These are phyloP conservation scores for Ascosphaera pollenicola DNA, from an alignment of 2,329 filamentous ascomycete genomes.

Conservation along the genomic window DNA sequence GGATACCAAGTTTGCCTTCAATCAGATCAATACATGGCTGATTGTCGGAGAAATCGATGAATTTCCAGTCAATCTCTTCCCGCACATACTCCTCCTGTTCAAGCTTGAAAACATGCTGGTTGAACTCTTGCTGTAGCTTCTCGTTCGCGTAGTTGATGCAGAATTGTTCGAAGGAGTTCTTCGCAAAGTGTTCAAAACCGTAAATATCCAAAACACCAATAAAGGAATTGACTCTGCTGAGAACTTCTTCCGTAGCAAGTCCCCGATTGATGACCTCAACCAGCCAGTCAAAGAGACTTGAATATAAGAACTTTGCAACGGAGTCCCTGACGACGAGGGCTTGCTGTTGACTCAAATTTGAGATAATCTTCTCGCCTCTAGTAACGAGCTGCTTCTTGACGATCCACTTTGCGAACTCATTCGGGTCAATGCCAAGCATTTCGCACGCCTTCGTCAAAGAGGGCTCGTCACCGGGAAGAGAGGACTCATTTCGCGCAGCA, in stretches of 20 bases:
- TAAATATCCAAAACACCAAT: conserved; percentile 99
- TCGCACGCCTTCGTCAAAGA: conserved; percentile 59
- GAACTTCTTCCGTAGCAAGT: conserved; percentile 68
- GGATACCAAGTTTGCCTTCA: conserved; percentile 83
- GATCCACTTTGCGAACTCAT: conserved; percentile 89
- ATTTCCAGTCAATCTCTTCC: conserved; percentile 97
- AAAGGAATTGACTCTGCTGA: conserved; percentile 65
- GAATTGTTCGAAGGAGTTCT: conserved; percentile 99
- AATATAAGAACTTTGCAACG: conserved; percentile 97
- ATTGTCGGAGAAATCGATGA: conserved; percentile 98
- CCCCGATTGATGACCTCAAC: conserved; percentile 92
- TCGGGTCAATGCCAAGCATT: conserved; percentile 68
- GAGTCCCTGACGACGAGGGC: conserved; percentile 89
- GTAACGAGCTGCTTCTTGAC: conserved; percentile 98
- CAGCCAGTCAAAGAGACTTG: conserved; percentile 94
- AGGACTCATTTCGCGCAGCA: conserved; percentile 70
- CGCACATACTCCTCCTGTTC: conserved; percentile 95
- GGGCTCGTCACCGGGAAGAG: conserved; percentile 58
- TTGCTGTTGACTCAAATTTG: conserved; percentile 82
- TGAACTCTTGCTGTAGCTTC: conserved; percentile 97
- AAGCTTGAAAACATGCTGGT: conserved; percentile 96
- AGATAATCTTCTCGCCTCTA: conserved; percentile 90
- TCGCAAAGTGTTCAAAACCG: conserved; percentile 96
- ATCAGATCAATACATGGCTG: conserved; percentile 98
- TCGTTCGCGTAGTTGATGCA: conserved; percentile 99